Base-by-base conservation (phyloP, 768 basidiomycete species). In the Suillus fuscotomentosus region DNA sequence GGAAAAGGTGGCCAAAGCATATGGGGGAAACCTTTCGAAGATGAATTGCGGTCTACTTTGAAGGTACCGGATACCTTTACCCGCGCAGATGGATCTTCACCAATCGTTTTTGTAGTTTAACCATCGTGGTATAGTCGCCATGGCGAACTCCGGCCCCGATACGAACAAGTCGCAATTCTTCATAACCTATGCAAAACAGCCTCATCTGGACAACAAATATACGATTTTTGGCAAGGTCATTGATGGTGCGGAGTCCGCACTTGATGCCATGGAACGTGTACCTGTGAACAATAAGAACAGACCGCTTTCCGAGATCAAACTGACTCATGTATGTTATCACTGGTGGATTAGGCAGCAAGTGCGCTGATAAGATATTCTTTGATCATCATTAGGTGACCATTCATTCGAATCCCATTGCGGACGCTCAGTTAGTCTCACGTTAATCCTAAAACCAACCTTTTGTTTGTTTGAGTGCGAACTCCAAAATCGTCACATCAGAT, bases 161-260 rank as follows among this genome's bases (percentile, higher is more conserved):
- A 87, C 91, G 41, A 99, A 98, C 81, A 98, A 97, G 78, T 90
- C 83, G 51, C 92, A 95, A 73, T 94, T 94, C 75, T 94, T 94
- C 74, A 83, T 95, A 71, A 88, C 93, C 3, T 98, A 98, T 73
- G 81, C 90, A 2, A 99, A 99, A 75, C 97, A 98, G 70, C 79
- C 92, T 1, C 96, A 97, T 74, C 85, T 99, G 17, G 97, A 99
- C 73, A 89, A 89, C 67, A 98, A 97, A 74, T 91, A 92, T 77
- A 94, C 94, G 17, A 97, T 98, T 60, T 88, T 99, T 66, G 97
- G 95, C 63, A 94, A 91, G 81, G 95, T 99, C n/a, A 99, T 99
- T 69, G 97, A 99, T 72, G 97, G 97, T 22, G 86, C 85, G n/a
- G 96, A 99, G 73, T 88, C 93, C 4, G 93, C 96, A 5, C 79